Percentiles rank a stretch among this genome's conserved stretches.
Conservation (phyloP, 257 asterid genomes). For the Solanum pinnatisectum region DNA sequence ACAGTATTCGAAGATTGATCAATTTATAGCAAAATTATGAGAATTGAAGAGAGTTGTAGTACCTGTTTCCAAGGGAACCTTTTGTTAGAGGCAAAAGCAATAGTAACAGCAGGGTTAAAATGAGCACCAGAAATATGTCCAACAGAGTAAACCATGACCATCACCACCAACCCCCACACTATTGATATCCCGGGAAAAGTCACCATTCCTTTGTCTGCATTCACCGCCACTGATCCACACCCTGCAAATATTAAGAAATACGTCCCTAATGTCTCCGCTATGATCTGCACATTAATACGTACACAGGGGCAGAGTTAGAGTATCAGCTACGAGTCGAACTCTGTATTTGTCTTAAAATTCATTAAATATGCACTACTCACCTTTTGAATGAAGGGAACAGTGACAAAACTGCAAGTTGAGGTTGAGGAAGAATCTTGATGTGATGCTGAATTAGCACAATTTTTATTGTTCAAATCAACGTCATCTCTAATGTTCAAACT, state of each 20-base stretch:
- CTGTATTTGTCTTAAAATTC: background rate
- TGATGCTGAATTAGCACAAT: background rate
- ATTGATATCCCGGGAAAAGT: conserved; percentile 69
- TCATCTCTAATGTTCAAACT: background rate
- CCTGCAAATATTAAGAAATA: conserved; percentile 77
- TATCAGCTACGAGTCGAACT: background rate
- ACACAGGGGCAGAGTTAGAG: background rate
- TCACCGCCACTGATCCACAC: conserved; percentile 59
- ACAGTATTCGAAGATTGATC: background rate
- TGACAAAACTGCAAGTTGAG: background rate
- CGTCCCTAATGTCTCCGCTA: conserved; percentile 77
- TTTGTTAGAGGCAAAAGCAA: conserved; percentile 71
- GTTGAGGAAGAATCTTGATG: background rate
- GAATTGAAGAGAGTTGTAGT: background rate
- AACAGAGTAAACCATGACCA: conserved; percentile 78
- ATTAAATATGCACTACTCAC: background rate
- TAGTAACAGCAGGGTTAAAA: conserved; percentile 83
- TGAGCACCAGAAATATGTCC: conserved; percentile 95
- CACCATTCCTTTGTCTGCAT: conserved; percentile 45
- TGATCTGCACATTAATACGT: conserved; percentile 22
- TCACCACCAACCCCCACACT: conserved; percentile 75
- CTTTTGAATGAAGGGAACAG: conserved; percentile 12
- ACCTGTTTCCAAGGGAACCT: conserved; percentile 73
- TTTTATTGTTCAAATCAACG: background rate
- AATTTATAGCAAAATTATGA: background rate